Evolutionary conservation across 192 early-diverging fungal genomes (phyloP).

Genomic region (Coemansia erecta): DNA sequence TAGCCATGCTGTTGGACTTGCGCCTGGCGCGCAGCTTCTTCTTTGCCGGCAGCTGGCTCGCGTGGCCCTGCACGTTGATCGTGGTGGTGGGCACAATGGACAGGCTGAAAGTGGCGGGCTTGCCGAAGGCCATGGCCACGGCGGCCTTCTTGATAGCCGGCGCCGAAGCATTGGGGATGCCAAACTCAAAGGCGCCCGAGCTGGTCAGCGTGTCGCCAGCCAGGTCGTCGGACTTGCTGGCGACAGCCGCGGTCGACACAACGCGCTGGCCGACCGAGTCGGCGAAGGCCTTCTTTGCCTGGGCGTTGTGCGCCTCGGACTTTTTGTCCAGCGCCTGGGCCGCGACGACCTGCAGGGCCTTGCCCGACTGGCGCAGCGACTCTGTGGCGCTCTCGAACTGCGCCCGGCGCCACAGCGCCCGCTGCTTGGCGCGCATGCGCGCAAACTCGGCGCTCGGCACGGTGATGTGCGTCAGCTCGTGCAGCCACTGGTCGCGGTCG

Average conservation of each 20-base stretch:
- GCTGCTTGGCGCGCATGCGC: constrained; percentile 34
- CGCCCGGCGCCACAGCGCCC: constrained; percentile 20
- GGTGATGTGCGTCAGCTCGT: constrained; percentile 22
- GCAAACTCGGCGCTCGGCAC: constrained; percentile 50
- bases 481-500: constrained; percentile 45
- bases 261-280: constrained; percentile 23
- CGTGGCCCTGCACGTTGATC: not conserved
- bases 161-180: too few species aligned
- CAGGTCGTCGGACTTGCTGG: constrained; percentile 10
- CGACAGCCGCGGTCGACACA: constrained; percentile 9
- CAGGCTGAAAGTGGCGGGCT: constrained; percentile 41
- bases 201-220: constrained; percentile 41
- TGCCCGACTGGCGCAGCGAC: constrained; percentile 29
- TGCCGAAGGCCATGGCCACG: constrained; percentile 41
- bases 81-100: constrained; percentile 15
- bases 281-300: constrained; percentile 34
- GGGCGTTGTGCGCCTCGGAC: constrained; percentile 26
- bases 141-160: constrained; percentile 4
- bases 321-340: constrained; percentile 20
- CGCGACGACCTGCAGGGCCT: constrained; percentile 25
- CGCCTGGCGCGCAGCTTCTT: constrained; percentile 41
- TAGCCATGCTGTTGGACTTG: constrained; percentile 34
- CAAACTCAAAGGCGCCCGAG: constrained; percentile 8
- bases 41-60: constrained; percentile 26
- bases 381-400: constrained; percentile 31